phyloP scores from a whole-genome alignment of 495 filamentous ascomycete species.

The Talaromyces wortmannii region DNA sequence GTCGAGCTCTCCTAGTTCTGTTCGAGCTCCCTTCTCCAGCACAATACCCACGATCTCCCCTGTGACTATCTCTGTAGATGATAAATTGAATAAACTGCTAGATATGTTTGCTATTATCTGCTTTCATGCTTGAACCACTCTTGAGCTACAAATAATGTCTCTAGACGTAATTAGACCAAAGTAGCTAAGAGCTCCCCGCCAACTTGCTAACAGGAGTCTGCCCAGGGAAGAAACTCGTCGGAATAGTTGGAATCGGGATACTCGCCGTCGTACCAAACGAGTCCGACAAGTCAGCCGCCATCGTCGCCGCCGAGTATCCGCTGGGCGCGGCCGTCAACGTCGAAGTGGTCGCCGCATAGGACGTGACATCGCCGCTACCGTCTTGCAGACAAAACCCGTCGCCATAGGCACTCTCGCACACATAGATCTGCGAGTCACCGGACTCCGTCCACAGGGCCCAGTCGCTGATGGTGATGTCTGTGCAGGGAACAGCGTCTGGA shows the following conservation, averaged over 20 bases:
- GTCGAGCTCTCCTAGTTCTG: no score
- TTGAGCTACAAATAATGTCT: no score
- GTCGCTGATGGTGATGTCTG: slow-evolving; percentile 42
- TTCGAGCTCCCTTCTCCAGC: no score
- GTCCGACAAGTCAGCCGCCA: slow-evolving; percentile 36
- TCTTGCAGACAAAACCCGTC: slow-evolving; percentile 36
- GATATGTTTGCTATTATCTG: no score
- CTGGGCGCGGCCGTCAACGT: slow-evolving; percentile 29
- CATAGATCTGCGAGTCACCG: slow-evolving; percentile 34
- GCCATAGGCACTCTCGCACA: slow-evolving; percentile 44
- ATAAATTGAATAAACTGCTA: no score
- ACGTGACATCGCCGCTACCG: slow-evolving; percentile 11
- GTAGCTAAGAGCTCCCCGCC: not conserved
- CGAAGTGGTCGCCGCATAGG: slow-evolving; percentile 22
- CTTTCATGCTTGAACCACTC: no score
- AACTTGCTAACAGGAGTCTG: slow-evolving; percentile 17
- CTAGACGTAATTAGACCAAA: not conserved
- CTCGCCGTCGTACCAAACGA: slow-evolving; percentile 34
- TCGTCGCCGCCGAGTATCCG: slow-evolving; percentile 42
- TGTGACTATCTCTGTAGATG: no score
- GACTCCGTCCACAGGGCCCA: slow-evolving; percentile 56
- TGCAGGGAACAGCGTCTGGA: slow-evolving; percentile 41
- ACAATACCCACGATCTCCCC: no score
- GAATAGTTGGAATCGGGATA: slow-evolving; percentile 51
- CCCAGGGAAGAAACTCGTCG: slow-evolving; percentile 48